Percentiles rank a stretch among this genome's conserved stretches.
These are phyloP conservation scores for Trichoderma orchidacearum DNA, from an alignment of 495 filamentous ascomycete species.

Conservation along the genomic window DNA sequence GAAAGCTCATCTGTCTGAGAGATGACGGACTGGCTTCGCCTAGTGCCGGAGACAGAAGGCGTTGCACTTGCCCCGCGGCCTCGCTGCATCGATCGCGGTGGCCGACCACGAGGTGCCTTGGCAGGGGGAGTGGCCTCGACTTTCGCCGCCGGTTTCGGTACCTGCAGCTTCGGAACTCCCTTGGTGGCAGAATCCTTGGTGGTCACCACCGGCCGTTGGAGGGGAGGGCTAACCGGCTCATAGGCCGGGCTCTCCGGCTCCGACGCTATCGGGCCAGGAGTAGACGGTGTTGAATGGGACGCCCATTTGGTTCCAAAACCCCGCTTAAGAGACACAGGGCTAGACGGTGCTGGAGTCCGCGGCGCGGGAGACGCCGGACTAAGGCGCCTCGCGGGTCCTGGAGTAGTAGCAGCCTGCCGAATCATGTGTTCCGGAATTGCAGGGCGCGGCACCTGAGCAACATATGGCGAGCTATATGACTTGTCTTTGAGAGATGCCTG, in stretches of 20 bases:
- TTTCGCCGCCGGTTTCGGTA: conserved; percentile 10
- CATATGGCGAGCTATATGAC: neutral
- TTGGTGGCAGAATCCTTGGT: conserved; percentile 13
- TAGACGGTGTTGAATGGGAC: conserved; percentile 28
- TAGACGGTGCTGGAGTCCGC: conserved; percentile 4
- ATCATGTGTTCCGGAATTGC: conserved; percentile 2
- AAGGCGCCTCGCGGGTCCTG: neutral
- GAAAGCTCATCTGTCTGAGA: conserved; percentile 42
- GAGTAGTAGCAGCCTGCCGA: neutral
- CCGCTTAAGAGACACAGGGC: conserved; percentile 3
- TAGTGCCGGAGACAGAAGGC: conserved; percentile 14
- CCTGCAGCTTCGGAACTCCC: conserved; percentile 13
- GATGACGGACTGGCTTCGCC: conserved; percentile 43
- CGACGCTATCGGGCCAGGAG: conserved; percentile 18
- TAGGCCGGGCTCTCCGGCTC: conserved; percentile 23
- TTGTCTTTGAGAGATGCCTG: conserved; percentile 3
- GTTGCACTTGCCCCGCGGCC: conserved; percentile 32
- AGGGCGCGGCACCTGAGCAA: neutral
- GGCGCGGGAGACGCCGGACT: conserved; percentile 8
- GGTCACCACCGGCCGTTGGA: conserved; percentile 17
- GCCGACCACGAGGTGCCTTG: conserved; percentile 18
- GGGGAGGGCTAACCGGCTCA: conserved; percentile 33
- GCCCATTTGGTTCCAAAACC: conserved; percentile 32
- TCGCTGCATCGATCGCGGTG: conserved; percentile 5
- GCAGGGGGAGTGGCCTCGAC: conserved; percentile 10